Percentiles rank a stretch among this genome's conserved stretches.
These are phyloP conservation scores for Saposhnikovia divaricata DNA, from an alignment of 129 eudicot species.

Conservation along the genomic window DNA sequence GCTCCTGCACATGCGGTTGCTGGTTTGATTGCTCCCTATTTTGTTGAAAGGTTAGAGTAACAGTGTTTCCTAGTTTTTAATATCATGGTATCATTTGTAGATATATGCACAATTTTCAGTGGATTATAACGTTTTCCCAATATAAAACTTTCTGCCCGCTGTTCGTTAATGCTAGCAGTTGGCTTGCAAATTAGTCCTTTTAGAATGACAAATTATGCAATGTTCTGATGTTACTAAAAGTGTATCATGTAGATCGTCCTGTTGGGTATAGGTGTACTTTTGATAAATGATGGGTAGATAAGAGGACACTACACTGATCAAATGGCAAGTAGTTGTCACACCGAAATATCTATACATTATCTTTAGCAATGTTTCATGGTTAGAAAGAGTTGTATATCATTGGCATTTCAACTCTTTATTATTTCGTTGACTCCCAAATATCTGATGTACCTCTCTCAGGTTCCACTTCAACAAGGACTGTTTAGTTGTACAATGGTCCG, in stretches of 20 bases:
- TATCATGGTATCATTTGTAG: not conserved
- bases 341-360: not conserved
- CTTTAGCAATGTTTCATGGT: not conserved
- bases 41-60: slow-evolving; percentile 62
- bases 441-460: slow-evolving; percentile 28
- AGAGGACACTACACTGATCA: not conserved
- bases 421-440: not conserved
- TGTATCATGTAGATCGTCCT: not conserved
- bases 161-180: not conserved
- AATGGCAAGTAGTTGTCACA: not conserved
- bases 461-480: slow-evolving; percentile 68
- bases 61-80: not conserved
- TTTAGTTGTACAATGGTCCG: slow-evolving; percentile 85
- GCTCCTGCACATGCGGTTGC: slow-evolving; percentile 95
- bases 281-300: not conserved
- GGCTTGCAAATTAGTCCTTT: not conserved
- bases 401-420: not conserved
- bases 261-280: not conserved
- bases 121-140: not conserved
- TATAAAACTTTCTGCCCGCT: not conserved
- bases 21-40: slow-evolving; percentile 69
- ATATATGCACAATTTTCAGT: not conserved
- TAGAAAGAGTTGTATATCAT: not conserved
- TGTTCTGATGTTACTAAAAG: not conserved
- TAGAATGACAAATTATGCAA: not conserved